These are phyloP conservation scores for Boletus holoroseus DNA, from an alignment of 1,284 basidiomycete genomes.

Conservation along the genomic window DNA sequence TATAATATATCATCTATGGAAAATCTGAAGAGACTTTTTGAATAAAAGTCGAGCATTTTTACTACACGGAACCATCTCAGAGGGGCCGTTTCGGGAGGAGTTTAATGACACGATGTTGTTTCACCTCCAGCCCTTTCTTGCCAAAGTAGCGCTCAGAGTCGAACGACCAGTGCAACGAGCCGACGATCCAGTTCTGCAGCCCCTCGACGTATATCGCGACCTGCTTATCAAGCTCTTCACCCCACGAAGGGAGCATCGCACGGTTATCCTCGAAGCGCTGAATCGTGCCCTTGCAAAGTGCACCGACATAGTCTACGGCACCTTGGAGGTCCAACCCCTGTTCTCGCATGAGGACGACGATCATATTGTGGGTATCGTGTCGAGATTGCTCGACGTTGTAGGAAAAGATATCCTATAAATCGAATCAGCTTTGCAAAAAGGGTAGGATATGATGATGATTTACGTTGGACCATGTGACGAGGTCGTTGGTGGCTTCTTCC, in stretches of 20 bases:
- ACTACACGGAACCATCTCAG: conserved; percentile 4
- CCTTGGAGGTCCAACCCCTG: conserved; percentile 45
- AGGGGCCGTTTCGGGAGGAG: conserved; percentile 36
- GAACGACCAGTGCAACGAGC: conserved; percentile 57
- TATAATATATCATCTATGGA: conserved; percentile 9
- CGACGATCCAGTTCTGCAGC: conserved; percentile 54
- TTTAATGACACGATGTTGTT: conserved; percentile 41
- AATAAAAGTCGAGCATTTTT: neutral
- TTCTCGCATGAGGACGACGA: conserved; percentile 51
- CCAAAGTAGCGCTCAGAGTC: conserved; percentile 54
- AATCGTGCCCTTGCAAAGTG: conserved; percentile 45
- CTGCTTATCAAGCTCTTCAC: conserved; percentile 44
- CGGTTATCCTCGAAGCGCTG: conserved; percentile 44
- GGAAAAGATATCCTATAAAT: conserved; percentile 52
- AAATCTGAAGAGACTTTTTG: neutral
- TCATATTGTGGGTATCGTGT: conserved; percentile 55
- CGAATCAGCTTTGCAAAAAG: conserved; percentile 3
- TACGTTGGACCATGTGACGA: conserved; percentile 60
- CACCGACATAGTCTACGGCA: conserved; percentile 50
- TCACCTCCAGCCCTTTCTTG: conserved; percentile 42
- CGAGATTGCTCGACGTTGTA: conserved; percentile 59
- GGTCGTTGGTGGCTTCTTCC: conserved; percentile 50
- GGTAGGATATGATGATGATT: conserved; percentile 18
- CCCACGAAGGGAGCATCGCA: conserved; percentile 47
- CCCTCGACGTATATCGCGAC: conserved; percentile 48